Conservation (phyloP, 352 stramenopile species). For the Globisporangium acanthophoron region DNA sequence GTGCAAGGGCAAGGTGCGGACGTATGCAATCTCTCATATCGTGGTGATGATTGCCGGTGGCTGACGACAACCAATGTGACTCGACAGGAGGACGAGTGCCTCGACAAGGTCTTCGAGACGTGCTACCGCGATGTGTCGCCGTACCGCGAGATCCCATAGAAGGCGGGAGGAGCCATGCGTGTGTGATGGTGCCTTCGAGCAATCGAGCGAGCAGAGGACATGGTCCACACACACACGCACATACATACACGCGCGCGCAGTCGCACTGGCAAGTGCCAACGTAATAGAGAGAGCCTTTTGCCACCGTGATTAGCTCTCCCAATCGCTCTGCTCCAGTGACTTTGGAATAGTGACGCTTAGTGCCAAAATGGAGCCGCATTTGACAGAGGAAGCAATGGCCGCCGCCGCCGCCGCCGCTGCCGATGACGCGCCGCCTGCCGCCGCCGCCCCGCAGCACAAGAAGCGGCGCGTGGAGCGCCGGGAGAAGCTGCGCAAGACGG, state of each 20-base stretch:
- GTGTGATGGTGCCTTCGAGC: not conserved
- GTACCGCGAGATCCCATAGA: slow-evolving; percentile 78
- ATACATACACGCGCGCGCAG: no score
- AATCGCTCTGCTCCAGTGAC: no score
- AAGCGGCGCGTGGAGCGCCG: slow-evolving; percentile 61
- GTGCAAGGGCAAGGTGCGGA: slow-evolving; percentile 68
- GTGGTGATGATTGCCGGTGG: not conserved
- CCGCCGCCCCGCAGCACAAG: slow-evolving; percentile 23
- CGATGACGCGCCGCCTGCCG: not conserved
- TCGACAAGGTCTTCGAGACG: slow-evolving; percentile 79
- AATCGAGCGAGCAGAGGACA: not conserved
- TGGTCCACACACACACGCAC: no score
- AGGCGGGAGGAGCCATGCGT: not conserved
- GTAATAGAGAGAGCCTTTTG: no score
- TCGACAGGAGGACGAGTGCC: slow-evolving; percentile 70
- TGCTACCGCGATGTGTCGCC: slow-evolving; percentile 84
- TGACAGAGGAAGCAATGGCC: not conserved
- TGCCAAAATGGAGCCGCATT: not conserved
- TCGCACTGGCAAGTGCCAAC: no score
- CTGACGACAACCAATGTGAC: not conserved
- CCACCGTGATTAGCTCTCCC: no score
- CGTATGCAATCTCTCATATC: not conserved
- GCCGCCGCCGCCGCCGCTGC: not conserved
- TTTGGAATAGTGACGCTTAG: not conserved
- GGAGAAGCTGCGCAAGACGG: slow-evolving; percentile 68